Evolutionary conservation across 2,329 filamentous ascomycete species (phyloP).

Genomic region (Metarhizium album): DNA sequence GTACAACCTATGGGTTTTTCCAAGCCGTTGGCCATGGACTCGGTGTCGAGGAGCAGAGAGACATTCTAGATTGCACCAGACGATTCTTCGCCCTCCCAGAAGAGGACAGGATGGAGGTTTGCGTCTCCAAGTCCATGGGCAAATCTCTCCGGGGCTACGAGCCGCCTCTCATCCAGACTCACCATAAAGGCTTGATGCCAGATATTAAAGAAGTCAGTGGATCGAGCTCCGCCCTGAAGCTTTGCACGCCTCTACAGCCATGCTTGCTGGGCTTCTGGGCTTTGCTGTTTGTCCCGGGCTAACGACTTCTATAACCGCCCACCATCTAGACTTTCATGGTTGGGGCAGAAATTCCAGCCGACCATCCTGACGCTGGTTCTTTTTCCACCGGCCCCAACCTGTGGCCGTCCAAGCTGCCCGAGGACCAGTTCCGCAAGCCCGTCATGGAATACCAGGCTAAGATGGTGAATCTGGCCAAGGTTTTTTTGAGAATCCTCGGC

Average conservation of each 20-base stretch:
- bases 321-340: slow-evolving; percentile 4
- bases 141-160: slow-evolving; percentile 19
- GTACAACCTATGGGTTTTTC: slow-evolving; percentile 21
- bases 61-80: slow-evolving; percentile 13
- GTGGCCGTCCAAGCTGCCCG: not conserved
- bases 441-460: not conserved
- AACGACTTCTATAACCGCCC: not conserved
- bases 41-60: slow-evolving; percentile 10
- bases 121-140: slow-evolving; percentile 16
- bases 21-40: slow-evolving; percentile 20
- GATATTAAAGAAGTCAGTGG: slow-evolving; percentile 10
- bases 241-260: too few species aligned
- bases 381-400: slow-evolving; percentile 4
- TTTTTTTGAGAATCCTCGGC: not conserved
- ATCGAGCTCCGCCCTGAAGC: not conserved
- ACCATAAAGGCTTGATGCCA: slow-evolving; percentile 17
- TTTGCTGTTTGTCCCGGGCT: not conserved
- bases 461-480: not conserved
- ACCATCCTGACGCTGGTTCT: slow-evolving; percentile 1
- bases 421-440: not conserved
- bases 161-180: slow-evolving; percentile 17
- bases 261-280: too few species aligned
- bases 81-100: slow-evolving; percentile 16
- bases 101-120: slow-evolving; percentile 17
- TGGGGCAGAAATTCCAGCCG: slow-evolving; percentile 1